phyloP scores from a whole-genome alignment of 345 rosid genomes.

The Gossypium longicalyx region DNA sequence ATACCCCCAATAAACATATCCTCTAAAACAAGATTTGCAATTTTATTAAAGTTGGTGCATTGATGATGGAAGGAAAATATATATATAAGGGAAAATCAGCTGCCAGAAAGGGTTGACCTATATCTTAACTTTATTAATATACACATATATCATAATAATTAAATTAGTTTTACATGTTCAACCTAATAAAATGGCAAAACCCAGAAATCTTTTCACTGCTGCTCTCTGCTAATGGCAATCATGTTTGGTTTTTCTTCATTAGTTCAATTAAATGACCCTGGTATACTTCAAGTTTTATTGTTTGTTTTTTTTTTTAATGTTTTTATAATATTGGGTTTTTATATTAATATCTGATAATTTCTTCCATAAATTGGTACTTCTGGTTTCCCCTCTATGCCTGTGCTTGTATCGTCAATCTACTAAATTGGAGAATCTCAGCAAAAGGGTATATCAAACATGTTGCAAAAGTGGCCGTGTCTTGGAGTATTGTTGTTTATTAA shows the following conservation, averaged over 20 bases:
- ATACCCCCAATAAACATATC: no score
- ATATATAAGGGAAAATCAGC: no score
- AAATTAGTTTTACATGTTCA: not conserved
- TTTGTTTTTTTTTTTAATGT: not conserved
- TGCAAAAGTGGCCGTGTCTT: constrained; percentile 29
- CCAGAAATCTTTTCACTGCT: constrained; percentile 29
- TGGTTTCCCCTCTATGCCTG: constrained; percentile 76
- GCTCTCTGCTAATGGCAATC: constrained; percentile 55
- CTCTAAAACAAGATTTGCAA: no score
- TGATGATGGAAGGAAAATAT: not conserved
- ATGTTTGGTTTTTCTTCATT: constrained; percentile 78
- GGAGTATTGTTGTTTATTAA: constrained; percentile 51
- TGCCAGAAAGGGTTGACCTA: constrained; percentile 19
- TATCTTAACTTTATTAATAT: not conserved
- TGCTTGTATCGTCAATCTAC: constrained; percentile 51
- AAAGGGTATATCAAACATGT: constrained; percentile 21
- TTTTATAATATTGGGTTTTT: not conserved
- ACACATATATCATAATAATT: not conserved
- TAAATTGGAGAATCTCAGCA: constrained; percentile 25
- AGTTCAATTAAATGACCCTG: constrained; percentile 78
- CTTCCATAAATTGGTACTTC: constrained; percentile 59
- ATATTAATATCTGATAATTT: not conserved
- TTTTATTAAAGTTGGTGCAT: not conserved
- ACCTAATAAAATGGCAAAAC: constrained; percentile 28
- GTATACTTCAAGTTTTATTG: constrained; percentile 22